Conservation (phyloP, 2,329 filamentous ascomycete genomes). For the Rhynchosporium graminicola region DNA sequence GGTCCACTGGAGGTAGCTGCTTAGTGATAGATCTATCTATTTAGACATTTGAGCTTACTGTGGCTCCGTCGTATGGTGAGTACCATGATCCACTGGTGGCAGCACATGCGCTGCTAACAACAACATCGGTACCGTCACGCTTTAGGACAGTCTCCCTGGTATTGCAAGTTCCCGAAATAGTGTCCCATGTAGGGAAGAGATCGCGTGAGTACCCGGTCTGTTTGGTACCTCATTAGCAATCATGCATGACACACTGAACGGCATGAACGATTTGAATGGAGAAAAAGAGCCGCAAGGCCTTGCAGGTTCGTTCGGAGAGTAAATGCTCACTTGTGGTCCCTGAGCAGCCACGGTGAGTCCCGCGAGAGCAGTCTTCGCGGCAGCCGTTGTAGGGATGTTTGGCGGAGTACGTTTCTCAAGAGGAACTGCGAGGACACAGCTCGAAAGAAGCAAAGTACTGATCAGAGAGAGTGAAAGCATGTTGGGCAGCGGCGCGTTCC, state of each 20-base stretch:
- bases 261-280: neutral
- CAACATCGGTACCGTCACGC: slow-evolving; percentile 69
- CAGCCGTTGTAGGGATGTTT: slow-evolving; percentile 60
- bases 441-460: slow-evolving; percentile 21
- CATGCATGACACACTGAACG: neutral
- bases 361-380: slow-evolving; percentile 59
- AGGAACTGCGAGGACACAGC: slow-evolving; percentile 30
- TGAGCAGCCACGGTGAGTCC: slow-evolving; percentile 58
- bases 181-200: slow-evolving; percentile 44
- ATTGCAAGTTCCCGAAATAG: slow-evolving; percentile 66
- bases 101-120: slow-evolving; percentile 59
- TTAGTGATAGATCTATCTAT: neutral
- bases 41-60: slow-evolving; percentile 25
- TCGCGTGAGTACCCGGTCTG: slow-evolving; percentile 60
- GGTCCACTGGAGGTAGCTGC: slow-evolving; percentile 51
- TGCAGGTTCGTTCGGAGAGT: neutral
- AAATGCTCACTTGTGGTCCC: slow-evolving; percentile 43
- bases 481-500: neutral
- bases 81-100: slow-evolving; percentile 68
- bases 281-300: neutral
- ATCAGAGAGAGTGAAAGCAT: slow-evolving; percentile 26
- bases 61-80: slow-evolving; percentile 72
- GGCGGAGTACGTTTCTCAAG: slow-evolving; percentile 48
- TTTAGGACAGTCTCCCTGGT: slow-evolving; percentile 71
- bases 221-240: neutral